These are phyloP conservation scores for Asterophora parasitica DNA, from an alignment of 768 basidiomycete species.

Conservation along the genomic window DNA sequence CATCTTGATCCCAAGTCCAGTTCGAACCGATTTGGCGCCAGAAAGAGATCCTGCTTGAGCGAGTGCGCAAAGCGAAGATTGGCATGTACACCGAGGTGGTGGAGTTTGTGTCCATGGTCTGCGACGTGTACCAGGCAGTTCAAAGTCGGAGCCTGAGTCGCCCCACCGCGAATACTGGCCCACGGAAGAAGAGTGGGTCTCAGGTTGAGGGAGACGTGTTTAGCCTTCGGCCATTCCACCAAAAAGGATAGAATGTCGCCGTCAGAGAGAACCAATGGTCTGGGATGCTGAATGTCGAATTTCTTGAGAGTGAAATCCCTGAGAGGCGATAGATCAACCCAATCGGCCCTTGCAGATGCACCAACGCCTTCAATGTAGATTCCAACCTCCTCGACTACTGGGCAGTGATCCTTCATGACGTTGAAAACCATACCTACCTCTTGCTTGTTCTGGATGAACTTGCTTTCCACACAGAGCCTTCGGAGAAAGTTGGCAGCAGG, in stretches of 20 bases:
- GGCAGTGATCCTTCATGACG: not conserved
- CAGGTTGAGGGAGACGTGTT: slow-evolving; percentile 2
- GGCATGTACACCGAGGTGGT: slow-evolving; percentile 5
- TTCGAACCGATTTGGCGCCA: not conserved
- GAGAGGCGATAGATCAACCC: slow-evolving; percentile 6
- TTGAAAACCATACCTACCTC: slow-evolving; percentile 1
- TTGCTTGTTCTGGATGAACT: not conserved
- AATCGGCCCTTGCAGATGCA: not conserved
- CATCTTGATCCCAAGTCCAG: not conserved
- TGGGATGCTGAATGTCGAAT: slow-evolving; percentile 3
- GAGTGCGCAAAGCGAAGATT: not conserved
- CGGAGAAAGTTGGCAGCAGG: not conserved
- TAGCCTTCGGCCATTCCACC: slow-evolving; percentile 1
- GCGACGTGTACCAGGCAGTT: not conserved
- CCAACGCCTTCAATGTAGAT: not conserved
- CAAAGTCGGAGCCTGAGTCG: not conserved
- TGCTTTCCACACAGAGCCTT: not conserved
- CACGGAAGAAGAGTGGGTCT: not conserved
- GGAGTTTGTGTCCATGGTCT: not conserved
- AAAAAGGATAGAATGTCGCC: not conserved
- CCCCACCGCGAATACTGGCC: not conserved
- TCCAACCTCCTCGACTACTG: not conserved
- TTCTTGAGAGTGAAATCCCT: not conserved
- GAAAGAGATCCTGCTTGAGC: not conserved
- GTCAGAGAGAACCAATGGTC: slow-evolving; percentile 1